Evolutionary conservation across 768 basidiomycete species (phyloP), one percentile per base, ranked within the genome.

Genomic region (Melanogaster broomeanus): DNA sequence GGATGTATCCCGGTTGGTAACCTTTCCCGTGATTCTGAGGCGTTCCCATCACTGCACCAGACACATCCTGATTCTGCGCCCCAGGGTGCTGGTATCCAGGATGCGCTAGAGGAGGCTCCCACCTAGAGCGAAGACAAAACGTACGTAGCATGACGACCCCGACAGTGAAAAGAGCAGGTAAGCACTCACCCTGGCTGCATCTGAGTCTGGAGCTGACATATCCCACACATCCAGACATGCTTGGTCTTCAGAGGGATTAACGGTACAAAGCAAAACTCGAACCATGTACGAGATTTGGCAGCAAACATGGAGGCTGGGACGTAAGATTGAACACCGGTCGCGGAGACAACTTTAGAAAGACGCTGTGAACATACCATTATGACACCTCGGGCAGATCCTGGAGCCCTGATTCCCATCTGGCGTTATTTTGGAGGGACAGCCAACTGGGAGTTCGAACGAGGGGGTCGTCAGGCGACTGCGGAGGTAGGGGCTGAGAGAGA

Each of bases 181-280:
- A 16, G 19, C 10, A 66, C 80, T 57, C 45, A 85, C 84, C 76
- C 78, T 51, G 71, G 65, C 59, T 77, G 77, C 60, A 77, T 72
- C 3, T 77, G 75, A 10, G 78, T 74, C 52, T 73, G 76, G 77
- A 87, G 86, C 50, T 84, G 81, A 62, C 88, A 91, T 52, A 85
- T 87, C 21, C 74, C 74, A 67, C 88, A 91, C 51, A 84, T 62
- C 85, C 88, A 89, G 45, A 90, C 69, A 48, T 79, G 80, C 48
- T 78, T 79, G 42, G 78, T 78, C 21, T 68, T 77, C 59, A 89
- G 71, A 2, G 88, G 88, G 38, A 90, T 67, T 49, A 91, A 68
- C 21, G 85, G 88, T 13, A 91, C 75, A 66, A 81, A 87, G 72
- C 84, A 90, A 40, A 91, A 63, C 67, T 88, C 85, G 62, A 91